Evolutionary conservation across 2,329 filamentous ascomycete genomes (phyloP).

Genomic region (Capronia coronata): DNA sequence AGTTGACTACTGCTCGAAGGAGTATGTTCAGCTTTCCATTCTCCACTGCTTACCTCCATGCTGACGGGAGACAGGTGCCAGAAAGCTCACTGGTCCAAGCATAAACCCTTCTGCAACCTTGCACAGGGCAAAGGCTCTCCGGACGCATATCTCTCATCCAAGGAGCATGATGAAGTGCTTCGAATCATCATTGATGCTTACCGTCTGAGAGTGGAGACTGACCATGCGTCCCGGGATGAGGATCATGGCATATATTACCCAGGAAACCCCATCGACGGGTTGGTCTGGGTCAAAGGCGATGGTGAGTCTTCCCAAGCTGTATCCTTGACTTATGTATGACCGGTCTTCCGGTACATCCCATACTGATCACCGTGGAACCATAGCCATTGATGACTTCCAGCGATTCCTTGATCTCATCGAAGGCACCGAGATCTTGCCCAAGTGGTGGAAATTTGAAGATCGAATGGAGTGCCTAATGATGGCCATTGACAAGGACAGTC

Average conservation of each 20-base stretch:
- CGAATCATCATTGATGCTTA: conserved; percentile 31
- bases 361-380: neutral
- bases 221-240: conserved; percentile 27
- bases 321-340: neutral
- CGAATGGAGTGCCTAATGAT: conserved; percentile 25
- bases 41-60: neutral
- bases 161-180: conserved; percentile 26
- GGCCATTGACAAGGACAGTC: conserved; percentile 23
- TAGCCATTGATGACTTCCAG: conserved; percentile 33
- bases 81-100: conserved; percentile 29
- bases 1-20: conserved; percentile 28
- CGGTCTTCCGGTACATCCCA: neutral
- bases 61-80: conserved; percentile 23
- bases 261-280: conserved; percentile 36
- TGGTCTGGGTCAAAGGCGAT: conserved; percentile 26
- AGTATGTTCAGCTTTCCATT: conserved; percentile 8
- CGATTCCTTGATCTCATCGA: conserved; percentile 35
- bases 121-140: conserved; percentile 26
- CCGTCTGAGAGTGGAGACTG: conserved; percentile 30
- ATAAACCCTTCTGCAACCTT: conserved; percentile 28
- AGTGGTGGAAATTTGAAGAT: conserved; percentile 28
- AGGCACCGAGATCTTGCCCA: conserved; percentile 35
- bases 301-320: conserved; percentile 6
- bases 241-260: conserved; percentile 27
- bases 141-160: conserved; percentile 26